Evolutionary conservation across 805 yeast species (phyloP).

Genomic region (Metschnikowia arizonensis): DNA sequence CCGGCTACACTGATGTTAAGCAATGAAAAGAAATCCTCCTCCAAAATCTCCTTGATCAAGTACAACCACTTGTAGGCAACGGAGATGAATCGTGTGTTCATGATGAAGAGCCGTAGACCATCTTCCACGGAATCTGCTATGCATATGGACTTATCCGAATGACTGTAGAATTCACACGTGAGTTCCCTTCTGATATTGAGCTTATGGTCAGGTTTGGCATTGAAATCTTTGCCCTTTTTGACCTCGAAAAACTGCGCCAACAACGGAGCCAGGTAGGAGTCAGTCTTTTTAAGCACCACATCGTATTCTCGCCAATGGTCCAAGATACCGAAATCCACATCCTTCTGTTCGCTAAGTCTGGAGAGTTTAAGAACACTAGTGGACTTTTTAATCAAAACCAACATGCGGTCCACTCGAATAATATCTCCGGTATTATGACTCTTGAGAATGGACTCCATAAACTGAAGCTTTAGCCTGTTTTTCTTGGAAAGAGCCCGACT

Average conservation of each 20-base stretch:
- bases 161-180: slow-evolving; percentile 53
- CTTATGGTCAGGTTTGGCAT: slow-evolving; percentile 21
- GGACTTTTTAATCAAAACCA: slow-evolving; percentile 55
- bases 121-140: slow-evolving; percentile 33
- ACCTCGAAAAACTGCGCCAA: slow-evolving; percentile 58
- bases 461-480: slow-evolving; percentile 18
- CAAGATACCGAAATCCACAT: slow-evolving; percentile 49
- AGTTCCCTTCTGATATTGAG: slow-evolving; percentile 19
- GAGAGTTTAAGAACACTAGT: slow-evolving; percentile 18
- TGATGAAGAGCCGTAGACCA: slow-evolving; percentile 42
- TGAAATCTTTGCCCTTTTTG: slow-evolving; percentile 28
- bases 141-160: slow-evolving; percentile 66
- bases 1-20: slow-evolving; percentile 44
- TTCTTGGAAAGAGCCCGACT: slow-evolving; percentile 15
- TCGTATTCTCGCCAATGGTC: slow-evolving; percentile 81
- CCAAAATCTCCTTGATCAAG: slow-evolving; percentile 48
- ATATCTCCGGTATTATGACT: slow-evolving; percentile 50
- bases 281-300: slow-evolving; percentile 67
- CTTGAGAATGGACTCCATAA: slow-evolving; percentile 22
- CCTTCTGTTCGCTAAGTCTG: slow-evolving; percentile 46
- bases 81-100: slow-evolving; percentile 50
- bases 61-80: slow-evolving; percentile 63
- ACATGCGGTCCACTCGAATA: slow-evolving; percentile 61
- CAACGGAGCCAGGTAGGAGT: slow-evolving; percentile 48
- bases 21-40: slow-evolving; percentile 24